phyloP scores from a whole-genome alignment of 2,329 filamentous ascomycete species.

The Arthrobotrys conoides region DNA sequence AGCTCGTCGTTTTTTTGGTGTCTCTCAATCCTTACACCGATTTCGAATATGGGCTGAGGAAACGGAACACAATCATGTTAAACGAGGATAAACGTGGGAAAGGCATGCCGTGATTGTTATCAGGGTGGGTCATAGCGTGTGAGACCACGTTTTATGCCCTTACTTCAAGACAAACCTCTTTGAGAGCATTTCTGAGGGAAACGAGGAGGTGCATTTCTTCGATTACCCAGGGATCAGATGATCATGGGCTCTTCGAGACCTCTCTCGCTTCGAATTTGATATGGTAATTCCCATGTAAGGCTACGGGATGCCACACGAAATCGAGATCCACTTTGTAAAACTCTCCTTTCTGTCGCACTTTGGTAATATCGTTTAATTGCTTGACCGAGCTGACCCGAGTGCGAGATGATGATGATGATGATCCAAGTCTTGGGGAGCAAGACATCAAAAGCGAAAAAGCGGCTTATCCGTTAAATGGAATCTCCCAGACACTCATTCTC shows the following conservation, averaged over 20 bases:
- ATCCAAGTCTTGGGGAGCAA: constrained; percentile 28
- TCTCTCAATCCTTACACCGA: constrained; percentile 53
- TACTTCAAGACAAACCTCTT: constrained; percentile 37
- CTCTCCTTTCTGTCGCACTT: constrained; percentile 47
- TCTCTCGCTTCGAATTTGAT: constrained; percentile 56
- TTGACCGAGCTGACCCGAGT: constrained; percentile 38
- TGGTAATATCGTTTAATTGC: constrained; percentile 58
- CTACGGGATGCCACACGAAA: constrained; percentile 52
- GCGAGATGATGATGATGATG: constrained; percentile 37
- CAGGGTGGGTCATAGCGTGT: constrained; percentile 58
- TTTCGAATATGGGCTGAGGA: constrained; percentile 48
- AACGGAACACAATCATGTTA: constrained; percentile 33
- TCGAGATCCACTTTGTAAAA: constrained; percentile 45
- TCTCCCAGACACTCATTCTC: constrained; percentile 55
- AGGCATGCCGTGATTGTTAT: constrained; percentile 41
- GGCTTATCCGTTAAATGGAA: constrained; percentile 57
- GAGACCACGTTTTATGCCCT: constrained; percentile 61
- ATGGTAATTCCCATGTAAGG: constrained; percentile 56
- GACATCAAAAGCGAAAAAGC: constrained; percentile 58
- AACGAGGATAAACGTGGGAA: constrained; percentile 48
- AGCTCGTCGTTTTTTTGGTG: constrained; percentile 44
- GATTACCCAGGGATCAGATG: constrained; percentile 53
- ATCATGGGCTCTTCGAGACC: constrained; percentile 42
- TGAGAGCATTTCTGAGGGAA: constrained; percentile 35
- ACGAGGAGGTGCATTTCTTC: constrained; percentile 30